A percentile compares a stretch with the other conserved stretches of the same genome.
These are phyloP conservation scores for Ramaria rubella DNA, from an alignment of 768 basidiomycete species.

Conservation along the genomic window DNA sequence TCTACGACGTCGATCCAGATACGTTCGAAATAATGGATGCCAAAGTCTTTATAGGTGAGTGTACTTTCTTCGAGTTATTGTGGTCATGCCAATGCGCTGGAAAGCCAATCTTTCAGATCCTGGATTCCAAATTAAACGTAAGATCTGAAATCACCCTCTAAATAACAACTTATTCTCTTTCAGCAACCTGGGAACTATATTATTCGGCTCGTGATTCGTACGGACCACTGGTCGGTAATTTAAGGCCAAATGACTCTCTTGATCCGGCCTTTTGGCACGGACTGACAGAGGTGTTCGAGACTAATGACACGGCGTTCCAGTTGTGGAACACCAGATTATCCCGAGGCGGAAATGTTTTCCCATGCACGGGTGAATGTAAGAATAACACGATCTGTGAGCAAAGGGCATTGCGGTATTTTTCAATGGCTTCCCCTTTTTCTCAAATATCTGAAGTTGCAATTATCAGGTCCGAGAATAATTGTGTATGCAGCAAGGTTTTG, in stretches of 20 bases:
- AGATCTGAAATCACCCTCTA: conserved; percentile 14
- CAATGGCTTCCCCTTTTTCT: neutral
- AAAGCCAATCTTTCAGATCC: conserved; percentile 35
- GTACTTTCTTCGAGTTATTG: neutral
- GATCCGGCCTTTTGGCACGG: conserved; percentile 54
- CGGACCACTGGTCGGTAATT: conserved; percentile 35
- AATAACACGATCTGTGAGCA: conserved; percentile 37
- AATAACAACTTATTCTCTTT: conserved; percentile 7
- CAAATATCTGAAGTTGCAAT: neutral
- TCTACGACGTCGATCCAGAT: conserved; percentile 61
- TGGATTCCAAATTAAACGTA: conserved; percentile 41
- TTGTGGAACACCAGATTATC: conserved; percentile 40
- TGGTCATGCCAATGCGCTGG: neutral
- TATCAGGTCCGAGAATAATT: neutral
- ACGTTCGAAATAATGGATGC: conserved; percentile 61
- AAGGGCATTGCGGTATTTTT: conserved; percentile 30
- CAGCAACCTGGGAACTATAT: conserved; percentile 46
- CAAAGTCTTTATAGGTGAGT: conserved; percentile 42
- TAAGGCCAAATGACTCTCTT: conserved; percentile 34
- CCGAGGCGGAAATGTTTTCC: conserved; percentile 29
- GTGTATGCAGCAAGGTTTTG: neutral
- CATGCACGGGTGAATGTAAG: conserved; percentile 34
- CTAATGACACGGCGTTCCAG: conserved; percentile 40
- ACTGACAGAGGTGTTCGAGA: conserved; percentile 46
- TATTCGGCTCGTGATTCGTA: conserved; percentile 54